A percentile compares a stretch with the other conserved stretches of the same genome.
These are phyloP conservation scores for Periconia digitata DNA, from an alignment of 2,329 filamentous ascomycete species.

Conservation along the genomic window DNA sequence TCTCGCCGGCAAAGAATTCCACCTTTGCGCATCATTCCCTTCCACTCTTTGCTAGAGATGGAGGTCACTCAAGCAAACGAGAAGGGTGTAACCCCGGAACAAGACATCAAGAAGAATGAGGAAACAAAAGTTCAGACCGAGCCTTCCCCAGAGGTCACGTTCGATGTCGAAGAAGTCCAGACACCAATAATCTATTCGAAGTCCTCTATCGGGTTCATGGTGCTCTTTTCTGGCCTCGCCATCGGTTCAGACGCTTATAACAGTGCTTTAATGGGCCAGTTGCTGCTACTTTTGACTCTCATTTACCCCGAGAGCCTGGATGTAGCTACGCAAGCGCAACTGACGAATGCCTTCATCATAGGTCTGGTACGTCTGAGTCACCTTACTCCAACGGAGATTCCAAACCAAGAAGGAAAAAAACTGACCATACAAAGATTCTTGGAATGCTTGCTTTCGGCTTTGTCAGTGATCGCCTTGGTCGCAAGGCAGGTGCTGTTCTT, in stretches of 20 bases:
- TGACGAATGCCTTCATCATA: slow-evolving; percentile 41
- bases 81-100: background rate
- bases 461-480: slow-evolving; percentile 2
- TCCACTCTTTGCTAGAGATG: background rate
- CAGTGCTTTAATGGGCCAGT: slow-evolving; percentile 37
- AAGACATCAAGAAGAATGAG: background rate
- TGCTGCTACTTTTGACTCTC: slow-evolving; percentile 32
- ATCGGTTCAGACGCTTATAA: slow-evolving; percentile 42
- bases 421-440: slow-evolving; percentile 21
- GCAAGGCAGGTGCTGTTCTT: slow-evolving; percentile 2
- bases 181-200: slow-evolving; percentile 27
- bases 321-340: slow-evolving; percentile 26
- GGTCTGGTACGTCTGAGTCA: background rate
- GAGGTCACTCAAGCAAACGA: background rate
- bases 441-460: slow-evolving; percentile 6
- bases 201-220: slow-evolving; percentile 34
- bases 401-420: no score
- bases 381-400: no score
- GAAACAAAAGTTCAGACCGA: background rate
- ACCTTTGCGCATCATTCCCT: background rate
- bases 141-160: background rate
- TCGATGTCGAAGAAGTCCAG: slow-evolving; percentile 20
- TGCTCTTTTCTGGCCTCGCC: slow-evolving; percentile 38
- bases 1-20: background rate
- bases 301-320: slow-evolving; percentile 36